Conservation (phyloP, 2,329 filamentous ascomycete genomes). For the Xylaria sp. region DNA sequence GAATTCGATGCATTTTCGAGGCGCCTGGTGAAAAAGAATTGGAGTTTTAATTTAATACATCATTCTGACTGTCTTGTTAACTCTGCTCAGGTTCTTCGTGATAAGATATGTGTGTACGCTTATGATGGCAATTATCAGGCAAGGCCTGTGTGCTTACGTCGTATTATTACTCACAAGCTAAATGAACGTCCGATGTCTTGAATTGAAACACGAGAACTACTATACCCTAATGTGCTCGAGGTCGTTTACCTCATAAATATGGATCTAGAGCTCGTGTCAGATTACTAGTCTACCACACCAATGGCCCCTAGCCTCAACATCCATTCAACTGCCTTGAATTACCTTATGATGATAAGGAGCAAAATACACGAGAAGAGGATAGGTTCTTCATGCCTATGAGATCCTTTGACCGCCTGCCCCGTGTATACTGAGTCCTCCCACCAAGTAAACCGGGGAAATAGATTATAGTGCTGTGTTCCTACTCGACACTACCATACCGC, state of each 20-base stretch:
- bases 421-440: background rate
- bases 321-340: background rate
- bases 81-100: background rate
- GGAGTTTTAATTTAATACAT: conserved; percentile 10
- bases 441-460: background rate
- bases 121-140: background rate
- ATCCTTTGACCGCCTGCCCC: background rate
- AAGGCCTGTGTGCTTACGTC: background rate
- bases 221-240: background rate
- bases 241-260: background rate
- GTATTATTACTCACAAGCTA: background rate
- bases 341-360: background rate
- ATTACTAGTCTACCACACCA: conserved; percentile 1
- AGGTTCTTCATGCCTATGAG: background rate
- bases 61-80: background rate
- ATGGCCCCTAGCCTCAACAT: background rate
- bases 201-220: background rate
- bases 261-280: background rate
- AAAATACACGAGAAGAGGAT: background rate
- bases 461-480: conserved; percentile 14
- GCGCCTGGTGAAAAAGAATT: conserved; percentile 25
- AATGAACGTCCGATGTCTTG: background rate
- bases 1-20: conserved; percentile 34
- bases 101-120: background rate
- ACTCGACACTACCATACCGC: background rate